Conservation (phyloP, 345 rosid genomes). For the Combretum micranthum region DNA sequence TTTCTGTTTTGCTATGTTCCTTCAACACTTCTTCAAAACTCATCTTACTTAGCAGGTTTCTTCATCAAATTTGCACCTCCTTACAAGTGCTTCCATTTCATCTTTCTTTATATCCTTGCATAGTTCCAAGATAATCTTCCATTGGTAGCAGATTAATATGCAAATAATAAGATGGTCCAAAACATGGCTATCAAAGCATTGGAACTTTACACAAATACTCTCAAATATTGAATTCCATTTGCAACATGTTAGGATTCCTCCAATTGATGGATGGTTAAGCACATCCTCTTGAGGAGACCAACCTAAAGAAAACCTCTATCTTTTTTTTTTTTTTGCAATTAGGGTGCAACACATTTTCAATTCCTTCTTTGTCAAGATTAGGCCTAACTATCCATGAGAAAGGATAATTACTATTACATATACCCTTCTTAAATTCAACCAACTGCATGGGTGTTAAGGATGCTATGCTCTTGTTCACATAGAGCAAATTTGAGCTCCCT, state of each 20-base stretch:
- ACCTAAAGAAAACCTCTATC: conserved; percentile 19
- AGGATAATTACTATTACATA: no score
- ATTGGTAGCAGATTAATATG: conserved; percentile 12
- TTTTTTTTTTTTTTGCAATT: conserved; percentile 13
- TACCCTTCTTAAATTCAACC: no score
- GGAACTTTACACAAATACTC: conserved; percentile 15
- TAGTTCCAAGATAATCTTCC: conserved; percentile 26
- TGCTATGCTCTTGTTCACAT: no score
- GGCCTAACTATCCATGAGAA: conserved; percentile 29
- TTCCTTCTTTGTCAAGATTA: conserved; percentile 19
- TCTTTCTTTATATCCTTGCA: conserved; percentile 15
- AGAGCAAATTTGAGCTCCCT: no score
- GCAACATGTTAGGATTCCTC: conserved; percentile 26
- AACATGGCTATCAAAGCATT: conserved; percentile 28
- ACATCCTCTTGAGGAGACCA: conserved; percentile 28
- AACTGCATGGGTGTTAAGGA: no score
- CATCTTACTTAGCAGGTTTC: no score
- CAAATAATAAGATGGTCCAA: conserved; percentile 29
- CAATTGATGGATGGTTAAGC: conserved; percentile 20
- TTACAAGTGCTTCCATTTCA: no score
- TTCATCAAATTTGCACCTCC: no score
- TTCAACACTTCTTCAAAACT: no score
- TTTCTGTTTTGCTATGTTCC: no score
- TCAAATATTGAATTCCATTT: conserved; percentile 33
- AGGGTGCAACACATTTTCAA: conserved; percentile 10